A percentile compares a stretch with the other conserved stretches of the same genome.
These are phyloP conservation scores for Nakazawaea sp. DNA, from an alignment of 805 yeast genomes.

Conservation along the genomic window DNA sequence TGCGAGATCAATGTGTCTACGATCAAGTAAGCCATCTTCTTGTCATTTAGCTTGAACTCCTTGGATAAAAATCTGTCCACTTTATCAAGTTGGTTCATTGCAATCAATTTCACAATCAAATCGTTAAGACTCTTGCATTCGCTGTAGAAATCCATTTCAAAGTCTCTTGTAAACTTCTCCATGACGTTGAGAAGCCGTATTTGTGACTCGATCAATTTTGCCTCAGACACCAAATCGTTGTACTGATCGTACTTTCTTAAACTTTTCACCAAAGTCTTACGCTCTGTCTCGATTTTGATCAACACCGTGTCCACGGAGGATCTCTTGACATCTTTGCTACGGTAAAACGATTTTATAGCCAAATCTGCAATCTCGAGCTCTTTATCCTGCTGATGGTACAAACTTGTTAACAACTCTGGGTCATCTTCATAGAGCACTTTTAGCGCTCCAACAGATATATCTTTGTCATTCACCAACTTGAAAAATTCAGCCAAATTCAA, in stretches of 20 bases:
- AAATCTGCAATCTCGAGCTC: constrained; percentile 38
- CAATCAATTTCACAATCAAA: constrained; percentile 39
- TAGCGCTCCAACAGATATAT: constrained; percentile 34
- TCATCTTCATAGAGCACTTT: constrained; percentile 25
- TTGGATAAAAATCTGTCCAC: constrained; percentile 38
- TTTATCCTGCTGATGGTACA: constrained; percentile 59
- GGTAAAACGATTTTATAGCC: constrained; percentile 21
- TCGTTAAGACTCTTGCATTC: constrained; percentile 34
- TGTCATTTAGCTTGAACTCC: constrained; percentile 51
- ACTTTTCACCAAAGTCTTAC: constrained; percentile 20
- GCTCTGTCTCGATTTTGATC: constrained; percentile 15
- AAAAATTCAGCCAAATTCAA: constrained; percentile 63
- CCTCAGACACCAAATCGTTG: constrained; percentile 24
- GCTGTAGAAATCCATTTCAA: constrained; percentile 31
- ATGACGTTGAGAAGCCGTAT: constrained; percentile 36
- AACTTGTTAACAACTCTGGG: constrained; percentile 39
- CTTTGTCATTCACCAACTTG: constrained; percentile 46
- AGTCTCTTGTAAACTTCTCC: constrained; percentile 33
- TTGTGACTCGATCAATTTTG: constrained; percentile 36
- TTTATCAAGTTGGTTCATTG: constrained; percentile 40
- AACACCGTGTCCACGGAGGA: constrained; percentile 15
- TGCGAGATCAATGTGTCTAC: constrained; percentile 39
- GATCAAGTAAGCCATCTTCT: constrained; percentile 47
- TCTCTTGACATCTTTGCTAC: background rate
- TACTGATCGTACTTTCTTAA: constrained; percentile 25